Evolutionary conservation across 1,284 basidiomycete genomes (phyloP).

Genomic region (Cutaneotrichosporon sp.): DNA sequence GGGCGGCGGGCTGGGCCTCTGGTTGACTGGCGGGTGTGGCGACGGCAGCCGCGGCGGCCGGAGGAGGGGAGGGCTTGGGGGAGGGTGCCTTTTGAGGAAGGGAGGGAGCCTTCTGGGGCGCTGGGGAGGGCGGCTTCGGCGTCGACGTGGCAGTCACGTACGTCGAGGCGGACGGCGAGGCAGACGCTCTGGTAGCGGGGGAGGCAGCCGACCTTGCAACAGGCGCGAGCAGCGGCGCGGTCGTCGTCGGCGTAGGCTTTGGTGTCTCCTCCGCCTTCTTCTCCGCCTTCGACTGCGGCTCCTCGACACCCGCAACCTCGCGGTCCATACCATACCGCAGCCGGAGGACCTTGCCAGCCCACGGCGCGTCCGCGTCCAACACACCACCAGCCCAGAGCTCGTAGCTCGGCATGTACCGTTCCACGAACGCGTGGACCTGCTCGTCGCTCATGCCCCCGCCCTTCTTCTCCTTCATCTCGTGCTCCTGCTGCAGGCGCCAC

Average conservation of each 20-base stretch:
- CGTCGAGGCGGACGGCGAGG: conserved; percentile 1
- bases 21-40: background rate
- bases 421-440: conserved; percentile 67
- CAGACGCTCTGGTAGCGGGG: background rate
- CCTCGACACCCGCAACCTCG: conserved; percentile 33
- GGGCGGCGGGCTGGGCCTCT: conserved; percentile 3
- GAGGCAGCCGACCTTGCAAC: background rate
- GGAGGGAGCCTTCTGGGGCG: conserved; percentile 1
- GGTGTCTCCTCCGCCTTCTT: background rate
- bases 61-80: background rate
- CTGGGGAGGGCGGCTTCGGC: background rate
- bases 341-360: conserved; percentile 37
- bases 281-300: background rate
- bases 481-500: conserved; percentile 86
- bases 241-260: background rate
- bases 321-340: conserved; percentile 39
- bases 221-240: background rate
- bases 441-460: conserved; percentile 84
- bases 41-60: background rate
- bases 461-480: conserved; percentile 76
- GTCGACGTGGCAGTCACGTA: background rate
- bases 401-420: conserved; percentile 48
- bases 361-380: conserved; percentile 24
- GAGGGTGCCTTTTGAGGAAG: background rate
- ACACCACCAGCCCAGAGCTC: conserved; percentile 32